phyloP scores from a whole-genome alignment of 2,329 filamentous ascomycete genomes.

The Cordyceps cicadae region DNA sequence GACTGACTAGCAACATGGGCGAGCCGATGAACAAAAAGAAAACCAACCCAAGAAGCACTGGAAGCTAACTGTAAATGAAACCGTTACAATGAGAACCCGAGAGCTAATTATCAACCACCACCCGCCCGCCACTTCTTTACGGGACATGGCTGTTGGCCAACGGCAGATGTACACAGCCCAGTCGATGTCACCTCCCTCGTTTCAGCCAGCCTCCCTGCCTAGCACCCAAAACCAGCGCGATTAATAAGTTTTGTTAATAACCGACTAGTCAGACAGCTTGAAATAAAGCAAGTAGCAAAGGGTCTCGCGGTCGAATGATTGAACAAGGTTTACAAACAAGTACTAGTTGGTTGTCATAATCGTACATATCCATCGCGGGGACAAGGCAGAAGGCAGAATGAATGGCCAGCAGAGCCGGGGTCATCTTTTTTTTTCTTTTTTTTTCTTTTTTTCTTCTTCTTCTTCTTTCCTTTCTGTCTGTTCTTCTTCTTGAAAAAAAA shows the following conservation, averaged over 20 bases:
- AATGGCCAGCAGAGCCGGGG: too few species aligned
- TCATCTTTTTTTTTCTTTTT: too few species aligned
- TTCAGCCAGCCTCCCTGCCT: conserved; percentile 9
- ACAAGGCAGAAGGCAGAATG: too few species aligned
- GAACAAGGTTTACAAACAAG: background rate
- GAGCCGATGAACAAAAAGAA: background rate
- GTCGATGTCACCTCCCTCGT: background rate
- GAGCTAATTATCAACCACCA: too few species aligned
- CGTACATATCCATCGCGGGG: too few species aligned
- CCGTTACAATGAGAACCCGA: background rate
- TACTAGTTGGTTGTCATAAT: background rate
- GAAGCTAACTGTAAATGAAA: background rate
- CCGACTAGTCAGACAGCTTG: background rate
- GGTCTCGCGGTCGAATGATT: too few species aligned
- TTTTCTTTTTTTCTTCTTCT: background rate
- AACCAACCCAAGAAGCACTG: background rate
- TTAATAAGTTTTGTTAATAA: background rate
- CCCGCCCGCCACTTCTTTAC: too few species aligned
- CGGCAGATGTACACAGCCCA: background rate
- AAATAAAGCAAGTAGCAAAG: too few species aligned
- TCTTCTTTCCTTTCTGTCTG: too few species aligned
- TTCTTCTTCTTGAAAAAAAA: background rate
- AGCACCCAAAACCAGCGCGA: too few species aligned
- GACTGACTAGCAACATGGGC: background rate
- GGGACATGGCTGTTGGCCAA: background rate